A percentile compares a stretch with the other conserved stretches of the same genome.
Evolutionary conservation across 2,329 filamentous ascomycete species (phyloP).

Genomic region (Fusarium sambucinum): DNA sequence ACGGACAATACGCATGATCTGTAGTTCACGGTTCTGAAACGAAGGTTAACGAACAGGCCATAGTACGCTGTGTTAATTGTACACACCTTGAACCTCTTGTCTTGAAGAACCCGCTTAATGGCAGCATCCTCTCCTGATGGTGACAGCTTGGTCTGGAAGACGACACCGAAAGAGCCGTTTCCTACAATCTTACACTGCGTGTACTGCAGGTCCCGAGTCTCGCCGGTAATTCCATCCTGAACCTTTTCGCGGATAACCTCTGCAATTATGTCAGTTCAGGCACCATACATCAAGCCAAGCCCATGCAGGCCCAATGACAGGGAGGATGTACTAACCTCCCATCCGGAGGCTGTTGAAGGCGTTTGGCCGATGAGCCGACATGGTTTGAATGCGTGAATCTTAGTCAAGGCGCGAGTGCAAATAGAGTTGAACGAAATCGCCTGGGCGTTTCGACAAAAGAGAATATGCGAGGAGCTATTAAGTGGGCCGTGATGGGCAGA

Average conservation of each 20-base stretch:
- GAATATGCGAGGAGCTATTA: conserved; percentile 45
- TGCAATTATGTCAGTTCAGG: conserved; percentile 55
- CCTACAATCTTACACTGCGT: conserved; percentile 99
- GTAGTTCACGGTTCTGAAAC: conserved; percentile 93
- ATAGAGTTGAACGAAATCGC: conserved; percentile 43
- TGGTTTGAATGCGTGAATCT: conserved; percentile 55
- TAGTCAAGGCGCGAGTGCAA: conserved; percentile 48
- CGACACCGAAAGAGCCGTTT: conserved; percentile 98
- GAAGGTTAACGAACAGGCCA: conserved; percentile 33
- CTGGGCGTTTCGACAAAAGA: conserved; percentile 45
- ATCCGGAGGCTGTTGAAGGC: conserved; percentile 90
- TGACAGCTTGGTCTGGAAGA: conserved; percentile 98
- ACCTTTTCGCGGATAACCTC: conserved; percentile 99
- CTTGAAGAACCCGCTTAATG: conserved; percentile 98
- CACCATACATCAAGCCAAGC: conserved; percentile 5
- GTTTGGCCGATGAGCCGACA: conserved; percentile 93
- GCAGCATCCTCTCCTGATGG: conserved; percentile 98
- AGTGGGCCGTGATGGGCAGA: conserved; percentile 55
- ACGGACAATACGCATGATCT: conserved; percentile 99
- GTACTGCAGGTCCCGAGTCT: conserved; percentile 96
- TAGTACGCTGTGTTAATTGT: not conserved
- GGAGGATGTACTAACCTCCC: conserved; percentile 79
- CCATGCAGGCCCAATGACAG: conserved; percentile 20
- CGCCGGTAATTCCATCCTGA: conserved; percentile 96
- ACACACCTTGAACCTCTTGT: conserved; percentile 98